Conservation (phyloP, 2,329 filamentous ascomycete genomes). For the Magnaporthales sp. region DNA sequence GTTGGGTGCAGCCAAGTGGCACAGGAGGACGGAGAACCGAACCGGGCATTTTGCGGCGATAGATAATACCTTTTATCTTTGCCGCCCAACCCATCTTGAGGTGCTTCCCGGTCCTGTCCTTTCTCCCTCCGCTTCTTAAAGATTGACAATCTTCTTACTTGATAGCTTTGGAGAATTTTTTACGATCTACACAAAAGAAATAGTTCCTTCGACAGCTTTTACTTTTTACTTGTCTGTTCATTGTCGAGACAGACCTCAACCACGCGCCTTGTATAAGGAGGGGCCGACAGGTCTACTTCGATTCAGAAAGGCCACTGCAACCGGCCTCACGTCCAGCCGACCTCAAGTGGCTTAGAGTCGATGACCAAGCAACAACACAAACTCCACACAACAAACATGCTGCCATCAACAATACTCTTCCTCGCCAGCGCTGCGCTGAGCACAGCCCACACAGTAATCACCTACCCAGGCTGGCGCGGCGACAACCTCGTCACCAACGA, state of each 20-base stretch:
- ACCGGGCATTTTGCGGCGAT: background rate
- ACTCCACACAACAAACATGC: conserved; percentile 27
- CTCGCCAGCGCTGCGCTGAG: conserved; percentile 39
- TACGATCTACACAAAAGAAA: background rate
- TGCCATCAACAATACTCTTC: conserved; percentile 33
- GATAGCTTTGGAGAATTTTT: background rate
- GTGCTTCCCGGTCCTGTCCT: background rate
- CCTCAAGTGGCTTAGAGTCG: background rate
- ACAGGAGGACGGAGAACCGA: background rate
- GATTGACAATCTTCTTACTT: background rate
- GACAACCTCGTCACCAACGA: conserved; percentile 76
- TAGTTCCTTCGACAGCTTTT: background rate
- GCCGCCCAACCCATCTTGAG: background rate
- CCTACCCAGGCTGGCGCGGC: conserved; percentile 80
- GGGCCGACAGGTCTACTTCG: background rate
- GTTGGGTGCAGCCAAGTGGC: background rate
- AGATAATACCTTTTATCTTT: background rate
- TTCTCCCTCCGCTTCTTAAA: background rate
- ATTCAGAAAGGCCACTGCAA: background rate
- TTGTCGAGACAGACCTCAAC: background rate
- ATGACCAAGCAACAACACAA: background rate
- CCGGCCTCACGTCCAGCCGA: background rate
- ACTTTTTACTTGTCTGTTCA: background rate
- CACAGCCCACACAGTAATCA: conserved; percentile 71
- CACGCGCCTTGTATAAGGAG: background rate